phyloP scores from a whole-genome alignment of 495 filamentous ascomycete genomes.

The Aspergillus biplanus region DNA sequence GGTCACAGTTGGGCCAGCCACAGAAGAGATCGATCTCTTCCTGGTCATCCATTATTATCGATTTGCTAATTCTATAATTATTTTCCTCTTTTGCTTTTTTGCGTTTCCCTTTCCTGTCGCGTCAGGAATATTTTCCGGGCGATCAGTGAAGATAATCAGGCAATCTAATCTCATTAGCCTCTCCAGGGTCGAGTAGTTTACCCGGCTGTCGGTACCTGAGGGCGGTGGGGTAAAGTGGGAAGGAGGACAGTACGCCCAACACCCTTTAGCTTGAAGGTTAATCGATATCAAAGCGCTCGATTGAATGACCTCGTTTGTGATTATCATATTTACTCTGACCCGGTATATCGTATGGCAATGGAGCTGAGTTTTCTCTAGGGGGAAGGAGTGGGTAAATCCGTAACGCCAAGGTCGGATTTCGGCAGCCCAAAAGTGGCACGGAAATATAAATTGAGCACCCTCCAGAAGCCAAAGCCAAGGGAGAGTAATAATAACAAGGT shows the following conservation, averaged over 20 bases:
- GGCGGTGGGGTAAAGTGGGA: too few species aligned
- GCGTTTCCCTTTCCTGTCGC: not conserved
- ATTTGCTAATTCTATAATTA: not conserved
- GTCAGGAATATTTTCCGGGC: not conserved
- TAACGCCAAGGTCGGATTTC: conserved; percentile 2
- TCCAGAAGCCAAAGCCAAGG: not conserved
- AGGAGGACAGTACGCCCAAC: too few species aligned
- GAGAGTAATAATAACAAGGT: too few species aligned
- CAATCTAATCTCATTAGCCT: not conserved
- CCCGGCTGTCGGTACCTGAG: too few species aligned
- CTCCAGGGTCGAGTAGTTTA: not conserved
- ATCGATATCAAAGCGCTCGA: too few species aligned
- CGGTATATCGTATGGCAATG: not conserved
- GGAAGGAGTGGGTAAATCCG: not conserved
- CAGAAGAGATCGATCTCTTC: conserved; percentile 65
- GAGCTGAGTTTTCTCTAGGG: not conserved
- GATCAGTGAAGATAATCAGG: not conserved
- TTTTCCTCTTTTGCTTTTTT: not conserved
- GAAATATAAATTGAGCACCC: not conserved
- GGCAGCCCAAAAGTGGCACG: not conserved
- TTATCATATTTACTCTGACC: not conserved
- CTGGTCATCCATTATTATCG: conserved; percentile 12
- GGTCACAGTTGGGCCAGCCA: conserved; percentile 71
- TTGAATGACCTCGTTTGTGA: too few species aligned
- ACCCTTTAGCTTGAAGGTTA: too few species aligned